Conservation (phyloP, 345 rosid genomes). For the Euphorbia lathyris region DNA sequence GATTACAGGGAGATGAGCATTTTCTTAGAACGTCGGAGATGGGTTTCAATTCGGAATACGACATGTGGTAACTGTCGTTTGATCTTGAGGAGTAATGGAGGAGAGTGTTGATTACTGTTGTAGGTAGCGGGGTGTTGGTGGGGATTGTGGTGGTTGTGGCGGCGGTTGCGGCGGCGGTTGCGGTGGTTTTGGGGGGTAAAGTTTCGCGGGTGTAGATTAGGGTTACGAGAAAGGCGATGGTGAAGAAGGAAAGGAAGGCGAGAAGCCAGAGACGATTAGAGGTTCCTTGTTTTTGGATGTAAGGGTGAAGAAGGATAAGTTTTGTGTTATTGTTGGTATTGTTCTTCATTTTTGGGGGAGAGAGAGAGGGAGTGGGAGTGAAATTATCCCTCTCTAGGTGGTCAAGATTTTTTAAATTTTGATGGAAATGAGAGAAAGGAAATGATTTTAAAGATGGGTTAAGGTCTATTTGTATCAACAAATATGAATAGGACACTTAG, state of each 20-base stretch:
- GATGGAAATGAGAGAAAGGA: conserved; percentile 29
- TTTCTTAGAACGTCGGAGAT: conserved; percentile 79
- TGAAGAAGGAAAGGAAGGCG: conserved; percentile 73
- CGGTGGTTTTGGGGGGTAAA: conserved; percentile 28
- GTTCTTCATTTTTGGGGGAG: conserved; percentile 49
- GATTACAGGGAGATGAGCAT: conserved; percentile 80
- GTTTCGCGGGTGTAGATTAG: conserved; percentile 75
- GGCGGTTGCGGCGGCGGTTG: conserved; percentile 23
- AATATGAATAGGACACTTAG: conserved; percentile 36
- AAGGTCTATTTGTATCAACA: conserved; percentile 9
- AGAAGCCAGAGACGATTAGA: conserved; percentile 85
- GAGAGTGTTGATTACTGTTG: conserved; percentile 65
- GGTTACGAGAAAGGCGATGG: conserved; percentile 73
- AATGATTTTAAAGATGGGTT: conserved; percentile 35
- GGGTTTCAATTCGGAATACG: conserved; percentile 62
- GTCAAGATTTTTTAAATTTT: conserved; percentile 28
- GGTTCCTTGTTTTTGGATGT: conserved; percentile 84
- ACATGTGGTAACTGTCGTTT: conserved; percentile 77
- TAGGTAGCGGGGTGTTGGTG: conserved; percentile 41
- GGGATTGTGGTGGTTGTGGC: conserved; percentile 25
- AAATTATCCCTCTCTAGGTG: neutral
- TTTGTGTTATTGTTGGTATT: conserved; percentile 62
- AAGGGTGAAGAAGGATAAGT: conserved; percentile 90
- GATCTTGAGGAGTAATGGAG: conserved; percentile 82
- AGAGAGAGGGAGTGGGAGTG: neutral